These are phyloP conservation scores for Ammopiptanthus mongolicus DNA, from an alignment of 306 rosid genomes.

Conservation along the genomic window DNA sequence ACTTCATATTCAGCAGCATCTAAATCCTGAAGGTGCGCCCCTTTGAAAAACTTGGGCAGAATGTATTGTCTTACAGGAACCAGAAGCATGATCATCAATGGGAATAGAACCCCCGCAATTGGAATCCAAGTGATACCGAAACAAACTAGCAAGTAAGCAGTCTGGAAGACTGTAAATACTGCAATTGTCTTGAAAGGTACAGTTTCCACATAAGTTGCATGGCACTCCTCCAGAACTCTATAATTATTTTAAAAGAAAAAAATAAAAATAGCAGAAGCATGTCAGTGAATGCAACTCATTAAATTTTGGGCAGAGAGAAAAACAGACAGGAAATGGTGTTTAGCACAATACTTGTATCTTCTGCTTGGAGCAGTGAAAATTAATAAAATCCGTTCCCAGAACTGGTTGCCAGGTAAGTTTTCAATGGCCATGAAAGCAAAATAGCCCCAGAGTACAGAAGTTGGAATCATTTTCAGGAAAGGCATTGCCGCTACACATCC, in stretches of 20 bases:
- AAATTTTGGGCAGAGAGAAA: background rate
- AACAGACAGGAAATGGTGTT: background rate
- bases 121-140: constrained; percentile 85
- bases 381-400: constrained; percentile 72
- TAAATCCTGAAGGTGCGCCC: constrained; percentile 68
- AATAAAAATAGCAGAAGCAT: background rate
- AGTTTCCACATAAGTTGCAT: constrained; percentile 63
- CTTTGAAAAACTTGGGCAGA: constrained; percentile 73
- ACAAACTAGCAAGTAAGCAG: constrained; percentile 64
- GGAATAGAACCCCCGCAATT: constrained; percentile 73
- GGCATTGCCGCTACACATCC: constrained; percentile 83
- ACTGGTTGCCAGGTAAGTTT: constrained; percentile 80
- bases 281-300: constrained; percentile 6
- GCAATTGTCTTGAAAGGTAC: constrained; percentile 75
- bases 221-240: constrained; percentile 59
- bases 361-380: constrained; percentile 64
- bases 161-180: constrained; percentile 59
- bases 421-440: constrained; percentile 88
- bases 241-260: constrained; percentile 13
- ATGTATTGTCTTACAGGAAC: constrained; percentile 84
- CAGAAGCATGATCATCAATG: constrained; percentile 80
- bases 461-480: constrained; percentile 68
- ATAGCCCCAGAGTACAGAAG: constrained; percentile 80
- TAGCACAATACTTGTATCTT: constrained; percentile 60
- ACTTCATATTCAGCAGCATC: constrained; percentile 77